Evolutionary conservation across 2,329 filamentous ascomycete species (phyloP).

Genomic region (Colletotrichum filicis): DNA sequence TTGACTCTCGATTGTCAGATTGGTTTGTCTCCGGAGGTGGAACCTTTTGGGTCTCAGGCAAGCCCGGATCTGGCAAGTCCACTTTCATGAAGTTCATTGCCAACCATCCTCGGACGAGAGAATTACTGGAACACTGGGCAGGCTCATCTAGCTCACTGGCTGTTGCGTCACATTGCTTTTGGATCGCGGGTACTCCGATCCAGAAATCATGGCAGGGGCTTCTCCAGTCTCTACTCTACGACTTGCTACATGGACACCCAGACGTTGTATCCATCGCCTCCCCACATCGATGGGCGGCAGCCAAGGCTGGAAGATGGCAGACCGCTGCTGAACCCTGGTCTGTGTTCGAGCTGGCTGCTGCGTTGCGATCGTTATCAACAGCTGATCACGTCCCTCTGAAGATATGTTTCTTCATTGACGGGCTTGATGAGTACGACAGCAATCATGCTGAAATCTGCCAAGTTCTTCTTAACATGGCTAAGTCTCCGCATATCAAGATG

Average conservation of each 20-base stretch:
- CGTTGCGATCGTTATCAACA: neutral
- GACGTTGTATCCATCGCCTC: neutral
- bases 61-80: neutral
- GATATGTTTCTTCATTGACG: slow-evolving; percentile 44
- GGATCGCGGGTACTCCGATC: slow-evolving; percentile 49
- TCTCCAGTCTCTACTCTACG: slow-evolving; percentile 39
- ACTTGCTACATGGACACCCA: slow-evolving; percentile 9
- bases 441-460: slow-evolving; percentile 41
- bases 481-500: slow-evolving; percentile 40
- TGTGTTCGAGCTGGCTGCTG: neutral
- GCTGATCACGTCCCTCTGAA: slow-evolving; percentile 16
- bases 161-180: slow-evolving; percentile 35
- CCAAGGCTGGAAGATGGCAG: neutral
- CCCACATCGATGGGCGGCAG: neutral
- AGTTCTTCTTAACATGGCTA: slow-evolving; percentile 38
- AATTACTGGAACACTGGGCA: neutral
- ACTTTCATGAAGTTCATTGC: neutral
- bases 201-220: slow-evolving; percentile 54
- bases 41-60: neutral
- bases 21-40: neutral
- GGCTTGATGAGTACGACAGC: slow-evolving; percentile 46
- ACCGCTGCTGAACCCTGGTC: neutral
- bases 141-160: neutral
- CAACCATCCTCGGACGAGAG: neutral
- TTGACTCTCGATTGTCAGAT: neutral